A percentile compares a stretch with the other conserved stretches of the same genome.
Evolutionary conservation across 345 rosid genomes (phyloP).

Genomic region (Rhodamnia argentea): DNA sequence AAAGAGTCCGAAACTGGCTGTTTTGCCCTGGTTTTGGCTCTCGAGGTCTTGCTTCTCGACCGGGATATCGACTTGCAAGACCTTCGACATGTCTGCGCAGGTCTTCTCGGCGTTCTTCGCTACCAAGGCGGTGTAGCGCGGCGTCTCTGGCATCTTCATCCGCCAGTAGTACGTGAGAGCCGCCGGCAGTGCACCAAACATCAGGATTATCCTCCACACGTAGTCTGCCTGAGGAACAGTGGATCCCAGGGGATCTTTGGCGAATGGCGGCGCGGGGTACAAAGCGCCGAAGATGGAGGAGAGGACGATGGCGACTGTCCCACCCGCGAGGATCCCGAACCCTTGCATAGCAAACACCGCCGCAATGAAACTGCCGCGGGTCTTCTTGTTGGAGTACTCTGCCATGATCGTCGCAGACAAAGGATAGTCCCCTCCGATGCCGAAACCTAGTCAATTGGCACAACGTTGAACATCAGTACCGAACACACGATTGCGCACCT

Average conservation of each 20-base stretch:
- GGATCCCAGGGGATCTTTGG: background rate
- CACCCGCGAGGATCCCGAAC: background rate
- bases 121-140: conserved; percentile 18
- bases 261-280: background rate
- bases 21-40: background rate
- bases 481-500: too few relatives aligned
- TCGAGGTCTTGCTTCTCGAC: background rate
- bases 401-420: conserved; percentile 9
- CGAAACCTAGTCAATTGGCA: background rate
- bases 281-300: background rate
- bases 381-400: conserved; percentile 9
- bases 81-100: conserved; percentile 5
- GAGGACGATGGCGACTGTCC: background rate
- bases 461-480: background rate
- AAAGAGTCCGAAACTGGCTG: conserved; percentile 3
- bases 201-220: conserved; percentile 10
- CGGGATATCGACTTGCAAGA: conserved; percentile 2
- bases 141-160: conserved; percentile 19
- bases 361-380: conserved; percentile 1
- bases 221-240: conserved; percentile 3
- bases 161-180: conserved; percentile 14
- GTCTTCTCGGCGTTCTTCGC: conserved; percentile 7
- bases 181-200: conserved; percentile 15
- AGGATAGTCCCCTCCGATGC: conserved; percentile 7
- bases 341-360: conserved; percentile 8